phyloP scores from a whole-genome alignment of 805 yeast genomes.

The Zygosaccharomyces siamensis region DNA sequence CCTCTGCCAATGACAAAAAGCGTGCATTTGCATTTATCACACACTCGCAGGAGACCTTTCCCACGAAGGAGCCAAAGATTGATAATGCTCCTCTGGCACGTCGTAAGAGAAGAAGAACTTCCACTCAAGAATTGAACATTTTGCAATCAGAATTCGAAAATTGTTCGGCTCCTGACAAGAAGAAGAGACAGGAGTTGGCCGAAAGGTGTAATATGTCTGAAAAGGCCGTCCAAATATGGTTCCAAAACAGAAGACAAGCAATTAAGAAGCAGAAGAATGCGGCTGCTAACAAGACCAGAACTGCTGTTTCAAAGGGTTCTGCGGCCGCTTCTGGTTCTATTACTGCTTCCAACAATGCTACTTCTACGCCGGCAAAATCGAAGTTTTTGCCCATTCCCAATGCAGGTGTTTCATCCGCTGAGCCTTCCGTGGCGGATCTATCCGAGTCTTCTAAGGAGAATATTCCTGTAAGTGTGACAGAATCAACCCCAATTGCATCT shows the following conservation, averaged over 20 bases:
- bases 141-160: slow-evolving; percentile 72
- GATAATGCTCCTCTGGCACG: slow-evolving; percentile 92
- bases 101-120: slow-evolving; percentile 91
- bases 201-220: slow-evolving; percentile 85
- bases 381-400: background rate
- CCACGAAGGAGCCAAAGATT: slow-evolving; percentile 73
- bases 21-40: slow-evolving; percentile 78
- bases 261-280: slow-evolving; percentile 48
- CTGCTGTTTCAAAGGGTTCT: background rate
- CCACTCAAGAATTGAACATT: slow-evolving; percentile 77
- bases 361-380: slow-evolving; percentile 1
- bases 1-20: slow-evolving; percentile 33
- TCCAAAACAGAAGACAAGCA: slow-evolving; percentile 90
- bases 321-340: background rate
- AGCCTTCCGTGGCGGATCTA: slow-evolving; percentile 1
- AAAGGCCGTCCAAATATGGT: slow-evolving; percentile 97
- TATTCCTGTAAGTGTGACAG: slow-evolving; percentile 1
- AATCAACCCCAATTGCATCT: slow-evolving; percentile 9
- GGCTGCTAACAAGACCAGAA: slow-evolving; percentile 9
- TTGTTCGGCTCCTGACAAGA: slow-evolving; percentile 78
- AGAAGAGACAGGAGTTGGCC: slow-evolving; percentile 74
- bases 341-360: slow-evolving; percentile 7
- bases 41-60: slow-evolving; percentile 87
- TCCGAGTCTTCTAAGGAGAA: background rate
- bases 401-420: background rate